Conservation (phyloP, 768 basidiomycete genomes). For the Cystofilobasidium macerans region DNA sequence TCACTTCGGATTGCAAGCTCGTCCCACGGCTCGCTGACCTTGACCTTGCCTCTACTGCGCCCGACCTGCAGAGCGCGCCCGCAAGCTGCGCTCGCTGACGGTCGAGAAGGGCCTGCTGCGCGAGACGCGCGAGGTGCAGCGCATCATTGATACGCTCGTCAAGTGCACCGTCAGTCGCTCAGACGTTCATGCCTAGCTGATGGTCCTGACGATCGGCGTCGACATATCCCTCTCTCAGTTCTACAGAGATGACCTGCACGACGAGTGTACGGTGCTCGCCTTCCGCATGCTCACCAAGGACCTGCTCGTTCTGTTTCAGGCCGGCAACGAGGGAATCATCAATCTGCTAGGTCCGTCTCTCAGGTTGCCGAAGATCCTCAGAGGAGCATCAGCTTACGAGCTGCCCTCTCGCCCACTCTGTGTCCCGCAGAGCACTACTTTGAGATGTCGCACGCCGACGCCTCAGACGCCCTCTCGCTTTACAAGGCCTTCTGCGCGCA, state of each 20-base stretch:
- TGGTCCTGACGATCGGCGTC: too few species aligned
- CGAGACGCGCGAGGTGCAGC: conserved; percentile 83
- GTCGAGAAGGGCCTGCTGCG: conserved; percentile 91
- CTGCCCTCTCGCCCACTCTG: too few species aligned
- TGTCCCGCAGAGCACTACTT: conserved; percentile 69
- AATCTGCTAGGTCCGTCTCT: conserved; percentile 45
- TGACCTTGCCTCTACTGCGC: too few species aligned
- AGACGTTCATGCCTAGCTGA: too few species aligned
- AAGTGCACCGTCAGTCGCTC: conserved; percentile 75
- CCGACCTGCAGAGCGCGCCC: conserved; percentile 33
- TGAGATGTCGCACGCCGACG: conserved; percentile 94
- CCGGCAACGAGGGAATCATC: conserved; percentile 82
- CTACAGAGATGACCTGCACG: conserved; percentile 83
- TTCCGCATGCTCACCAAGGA: conserved; percentile 93
- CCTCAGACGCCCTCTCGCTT: conserved; percentile 65
- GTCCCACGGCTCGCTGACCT: too few species aligned
- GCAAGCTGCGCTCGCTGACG: conserved; percentile 78
- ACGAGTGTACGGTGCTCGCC: conserved; percentile 78
- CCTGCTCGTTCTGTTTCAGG: conserved; percentile 85
- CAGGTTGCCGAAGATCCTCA: too few species aligned
- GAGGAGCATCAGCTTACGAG: too few species aligned
- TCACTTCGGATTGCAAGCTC: background rate
- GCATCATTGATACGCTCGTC: conserved; percentile 73
- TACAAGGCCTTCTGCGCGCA: conserved; percentile 93
- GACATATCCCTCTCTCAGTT: conserved; percentile 47